Evolutionary conservation across 495 filamentous ascomycete genomes (phyloP).

Genomic region (Neurospora sp.): DNA sequence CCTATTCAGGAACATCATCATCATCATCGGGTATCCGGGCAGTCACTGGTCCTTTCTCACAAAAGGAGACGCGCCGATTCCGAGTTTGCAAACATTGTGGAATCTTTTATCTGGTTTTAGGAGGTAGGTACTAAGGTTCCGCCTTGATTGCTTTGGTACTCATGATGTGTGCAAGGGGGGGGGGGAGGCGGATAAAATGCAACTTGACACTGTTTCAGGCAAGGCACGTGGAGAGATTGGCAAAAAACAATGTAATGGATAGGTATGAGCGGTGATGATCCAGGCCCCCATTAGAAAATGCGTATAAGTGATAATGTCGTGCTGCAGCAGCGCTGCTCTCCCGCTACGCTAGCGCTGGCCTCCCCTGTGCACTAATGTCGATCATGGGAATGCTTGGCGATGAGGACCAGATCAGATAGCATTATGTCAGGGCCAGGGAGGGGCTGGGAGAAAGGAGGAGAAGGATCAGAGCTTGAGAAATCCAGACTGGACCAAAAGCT

Average conservation of each 20-base stretch:
- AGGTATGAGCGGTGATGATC: not conserved
- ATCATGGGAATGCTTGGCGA: not conserved
- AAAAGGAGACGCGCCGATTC: not conserved
- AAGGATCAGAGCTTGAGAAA: too few species aligned
- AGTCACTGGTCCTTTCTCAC: not conserved
- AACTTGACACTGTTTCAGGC: not conserved
- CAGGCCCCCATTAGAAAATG: not conserved
- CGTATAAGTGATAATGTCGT: not conserved
- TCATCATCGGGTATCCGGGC: not conserved
- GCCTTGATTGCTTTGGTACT: too few species aligned
- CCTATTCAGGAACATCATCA: not conserved
- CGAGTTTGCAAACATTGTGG: not conserved
- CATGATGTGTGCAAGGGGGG: too few species aligned
- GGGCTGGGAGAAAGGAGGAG: too few species aligned
- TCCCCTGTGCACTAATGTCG: not conserved
- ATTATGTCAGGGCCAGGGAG: too few species aligned
- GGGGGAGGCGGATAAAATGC: not conserved
- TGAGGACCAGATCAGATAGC: not conserved
- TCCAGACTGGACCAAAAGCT: not conserved
- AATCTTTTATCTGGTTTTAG: not conserved
- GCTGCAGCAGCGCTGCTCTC: not conserved
- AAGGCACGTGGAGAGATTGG: not conserved
- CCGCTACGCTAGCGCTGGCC: not conserved
- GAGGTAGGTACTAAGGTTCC: not conserved
- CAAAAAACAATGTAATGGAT: not conserved